Percentiles rank a stretch among this genome's conserved stretches.
Evolutionary conservation across 2,329 filamentous ascomycete species (phyloP).

Genomic region (Xylaria sp.): DNA sequence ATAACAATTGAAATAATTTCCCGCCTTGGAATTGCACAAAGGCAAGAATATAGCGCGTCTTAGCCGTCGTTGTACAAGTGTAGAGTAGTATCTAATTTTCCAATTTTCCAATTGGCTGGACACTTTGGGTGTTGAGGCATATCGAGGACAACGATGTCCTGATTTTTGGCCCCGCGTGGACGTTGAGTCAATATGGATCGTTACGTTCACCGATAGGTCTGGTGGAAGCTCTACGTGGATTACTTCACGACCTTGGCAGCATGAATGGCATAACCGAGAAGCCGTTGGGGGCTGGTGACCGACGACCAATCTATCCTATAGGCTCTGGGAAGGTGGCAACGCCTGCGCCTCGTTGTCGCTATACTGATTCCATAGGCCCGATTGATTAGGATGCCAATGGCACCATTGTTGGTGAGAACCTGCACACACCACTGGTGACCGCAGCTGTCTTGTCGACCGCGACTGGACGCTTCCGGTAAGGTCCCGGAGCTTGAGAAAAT

Average conservation of each 20-base stretch:
- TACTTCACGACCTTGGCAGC: slow-evolving; percentile 11
- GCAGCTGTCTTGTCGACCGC: background rate
- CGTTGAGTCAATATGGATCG: background rate
- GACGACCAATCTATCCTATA: slow-evolving; percentile 4
- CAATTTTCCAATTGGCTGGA: slow-evolving; percentile 13
- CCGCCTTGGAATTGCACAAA: slow-evolving; percentile 12
- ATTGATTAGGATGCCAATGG: slow-evolving; percentile 8
- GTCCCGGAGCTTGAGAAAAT: background rate
- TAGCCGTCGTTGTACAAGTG: background rate
- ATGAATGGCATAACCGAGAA: background rate
- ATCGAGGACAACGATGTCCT: background rate
- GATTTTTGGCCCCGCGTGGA: no score
- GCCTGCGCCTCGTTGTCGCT: background rate
- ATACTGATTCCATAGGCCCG: slow-evolving; percentile 4
- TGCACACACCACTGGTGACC: background rate
- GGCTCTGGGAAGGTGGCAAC: slow-evolving; percentile 9
- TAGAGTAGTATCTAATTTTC: background rate
- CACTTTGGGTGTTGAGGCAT: background rate
- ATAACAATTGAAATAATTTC: background rate
- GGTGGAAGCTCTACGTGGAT: slow-evolving; percentile 9
- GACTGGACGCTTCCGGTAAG: background rate
- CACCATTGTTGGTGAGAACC: slow-evolving; percentile 2
- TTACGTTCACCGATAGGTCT: slow-evolving; percentile 1
- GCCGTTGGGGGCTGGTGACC: background rate
- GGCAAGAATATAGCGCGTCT: background rate